Percentiles rank a stretch among this genome's conserved stretches.
Evolutionary conservation across 805 yeast species (phyloP).

Genomic region (Monosporozyma aquatica): DNA sequence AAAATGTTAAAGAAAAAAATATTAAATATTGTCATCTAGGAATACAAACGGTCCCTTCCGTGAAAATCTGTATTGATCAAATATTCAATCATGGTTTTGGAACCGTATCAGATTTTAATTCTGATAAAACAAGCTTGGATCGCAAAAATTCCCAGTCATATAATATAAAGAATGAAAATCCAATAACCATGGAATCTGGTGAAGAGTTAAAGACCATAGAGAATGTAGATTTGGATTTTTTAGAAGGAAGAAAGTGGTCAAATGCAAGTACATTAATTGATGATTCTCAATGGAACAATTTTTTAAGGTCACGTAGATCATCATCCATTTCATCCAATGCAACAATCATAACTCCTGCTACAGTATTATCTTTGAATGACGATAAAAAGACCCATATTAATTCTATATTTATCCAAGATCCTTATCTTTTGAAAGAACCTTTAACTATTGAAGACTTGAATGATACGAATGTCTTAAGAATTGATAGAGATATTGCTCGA

Average conservation of each 20-base stretch:
- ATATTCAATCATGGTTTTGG: conserved; percentile 2
- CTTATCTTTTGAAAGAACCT: neutral
- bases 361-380: neutral
- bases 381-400: neutral
- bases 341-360: neutral
- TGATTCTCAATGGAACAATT: too few species aligned
- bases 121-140: too few species aligned
- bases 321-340: neutral
- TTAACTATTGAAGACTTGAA: neutral
- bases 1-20: neutral
- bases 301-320: neutral
- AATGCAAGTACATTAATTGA: conserved; percentile 1
- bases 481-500: neutral
- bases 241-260: conserved; percentile 5
- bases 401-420: too few species aligned
- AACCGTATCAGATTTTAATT: too few species aligned
- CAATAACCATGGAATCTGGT: too few species aligned
- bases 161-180: too few species aligned
- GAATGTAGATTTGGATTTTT: too few species aligned
- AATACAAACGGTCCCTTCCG: conserved; percentile 8
- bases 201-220: too few species aligned
- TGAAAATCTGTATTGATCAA: conserved; percentile 3
- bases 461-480: neutral
- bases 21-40: neutral
- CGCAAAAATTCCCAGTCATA: too few species aligned